Percentiles rank a stretch among this genome's conserved stretches.
These are phyloP conservation scores for Platanthera guangdongensis DNA, from an alignment of 106 monocot genomes.

Conservation along the genomic window DNA sequence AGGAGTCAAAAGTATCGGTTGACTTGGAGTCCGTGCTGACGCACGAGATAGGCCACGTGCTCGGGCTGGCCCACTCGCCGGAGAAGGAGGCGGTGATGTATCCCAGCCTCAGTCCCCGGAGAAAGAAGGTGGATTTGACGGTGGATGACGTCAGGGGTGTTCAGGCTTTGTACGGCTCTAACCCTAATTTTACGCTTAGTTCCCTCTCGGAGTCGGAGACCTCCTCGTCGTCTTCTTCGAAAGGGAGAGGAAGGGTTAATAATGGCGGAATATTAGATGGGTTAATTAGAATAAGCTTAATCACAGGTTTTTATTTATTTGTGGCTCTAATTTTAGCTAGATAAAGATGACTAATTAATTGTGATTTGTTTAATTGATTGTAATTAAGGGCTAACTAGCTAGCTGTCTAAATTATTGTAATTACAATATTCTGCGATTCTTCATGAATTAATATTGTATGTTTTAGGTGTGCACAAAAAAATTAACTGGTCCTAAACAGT, in stretches of 20 bases:
- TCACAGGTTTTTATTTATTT: background rate
- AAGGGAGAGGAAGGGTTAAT: background rate
- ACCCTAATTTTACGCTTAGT: slow-evolving; percentile 60
- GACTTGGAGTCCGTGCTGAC: slow-evolving; percentile 91
- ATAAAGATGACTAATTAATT: no score
- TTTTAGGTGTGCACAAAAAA: no score
- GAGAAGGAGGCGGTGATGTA: slow-evolving; percentile 78
- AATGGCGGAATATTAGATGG: background rate
- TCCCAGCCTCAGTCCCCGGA: slow-evolving; percentile 64
- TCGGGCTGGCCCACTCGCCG: slow-evolving; percentile 71
- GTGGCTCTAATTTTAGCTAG: background rate
- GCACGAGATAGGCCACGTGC: slow-evolving; percentile 92
- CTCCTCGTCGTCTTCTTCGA: slow-evolving; percentile 12
- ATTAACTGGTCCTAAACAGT: no score
- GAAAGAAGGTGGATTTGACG: slow-evolving; percentile 48
- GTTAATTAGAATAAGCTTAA: background rate
- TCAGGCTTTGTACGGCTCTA: slow-evolving; percentile 79
- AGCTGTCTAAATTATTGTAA: no score
- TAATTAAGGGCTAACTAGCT: no score
- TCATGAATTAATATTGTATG: no score
- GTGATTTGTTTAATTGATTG: no score
- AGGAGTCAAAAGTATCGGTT: slow-evolving; percentile 40
- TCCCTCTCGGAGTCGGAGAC: slow-evolving; percentile 51
- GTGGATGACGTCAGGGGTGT: slow-evolving; percentile 73
- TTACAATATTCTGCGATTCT: no score